Evolutionary conservation across 2,329 filamentous ascomycete species (phyloP).

Genomic region (Xylariaceae sp.): DNA sequence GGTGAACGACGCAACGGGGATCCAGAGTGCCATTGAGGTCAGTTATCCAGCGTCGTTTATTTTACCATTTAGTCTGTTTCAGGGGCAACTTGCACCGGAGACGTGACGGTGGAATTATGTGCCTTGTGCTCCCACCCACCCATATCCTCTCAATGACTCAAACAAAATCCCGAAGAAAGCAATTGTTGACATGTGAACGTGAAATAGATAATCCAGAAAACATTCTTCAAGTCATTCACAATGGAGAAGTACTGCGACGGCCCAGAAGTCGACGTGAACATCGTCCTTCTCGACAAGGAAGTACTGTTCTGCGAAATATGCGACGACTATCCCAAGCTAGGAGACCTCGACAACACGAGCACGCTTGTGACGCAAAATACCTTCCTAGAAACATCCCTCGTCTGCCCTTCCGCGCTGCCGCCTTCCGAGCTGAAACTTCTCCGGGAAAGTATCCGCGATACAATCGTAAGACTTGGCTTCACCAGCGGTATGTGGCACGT

Average conservation of each 20-base stretch:
- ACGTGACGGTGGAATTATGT: background rate
- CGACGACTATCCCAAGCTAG: slow-evolving; percentile 36
- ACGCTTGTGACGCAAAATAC: slow-evolving; percentile 15
- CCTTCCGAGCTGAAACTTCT: slow-evolving; percentile 23
- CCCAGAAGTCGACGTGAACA: slow-evolving; percentile 35
- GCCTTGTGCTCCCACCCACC: no score
- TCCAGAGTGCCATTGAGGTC: slow-evolving; percentile 16
- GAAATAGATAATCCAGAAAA: slow-evolving; percentile 13
- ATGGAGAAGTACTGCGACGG: slow-evolving; percentile 34
- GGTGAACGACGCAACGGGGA: slow-evolving; percentile 20
- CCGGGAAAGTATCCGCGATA: slow-evolving; percentile 18
- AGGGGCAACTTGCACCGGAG: background rate
- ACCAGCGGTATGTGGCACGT: slow-evolving; percentile 33
- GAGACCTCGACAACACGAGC: slow-evolving; percentile 18
- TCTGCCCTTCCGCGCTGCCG: slow-evolving; percentile 35
- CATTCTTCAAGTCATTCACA: slow-evolving; percentile 26
- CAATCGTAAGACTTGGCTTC: slow-evolving; percentile 29
- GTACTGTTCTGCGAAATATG: slow-evolving; percentile 34
- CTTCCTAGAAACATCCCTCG: slow-evolving; percentile 34
- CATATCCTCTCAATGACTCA: background rate
- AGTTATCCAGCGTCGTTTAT: background rate
- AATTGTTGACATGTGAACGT: background rate
- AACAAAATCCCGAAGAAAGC: background rate
- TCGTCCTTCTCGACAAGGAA: slow-evolving; percentile 31
- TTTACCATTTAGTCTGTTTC: background rate